Evolutionary conservation across 176 grass and related monocot species (phyloP), one percentile per base, ranked within the genome.

Genomic region (Canna indica): DNA sequence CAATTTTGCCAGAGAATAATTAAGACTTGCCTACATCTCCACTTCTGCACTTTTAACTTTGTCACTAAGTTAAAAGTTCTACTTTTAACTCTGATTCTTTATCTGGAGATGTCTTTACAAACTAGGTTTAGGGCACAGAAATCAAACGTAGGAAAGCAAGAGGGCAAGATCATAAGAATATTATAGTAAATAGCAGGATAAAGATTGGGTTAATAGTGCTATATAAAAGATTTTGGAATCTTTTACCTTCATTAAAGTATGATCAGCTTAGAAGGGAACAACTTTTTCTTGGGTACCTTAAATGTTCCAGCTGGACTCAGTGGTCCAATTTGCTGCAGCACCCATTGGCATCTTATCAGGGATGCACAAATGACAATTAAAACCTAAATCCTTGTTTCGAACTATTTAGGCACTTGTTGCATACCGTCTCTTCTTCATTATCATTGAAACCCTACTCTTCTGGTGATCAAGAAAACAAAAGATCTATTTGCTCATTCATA

Each of bases 241-340:
- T 29, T 63, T 25, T 33, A 33, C 13, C 33, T 33, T 9, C 59
- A 18, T 63, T 34, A 18, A 63, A 63, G 30, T 32, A 63, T 20
- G 59, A 62, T 62, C 59, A 62, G 30, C 28, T 32, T 62, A 34
- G 16, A 3, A 62, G 20, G 30, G 15, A 34, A 34, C 29, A 32
- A 62, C 29, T 31, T 32, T 62, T 62, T 26, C 2, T 1, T 31
- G 14, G 6, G 30, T 33, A 32, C 28, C 59, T 32, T 34, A 33
- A 34, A 34, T 32, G 28, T 13, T 31, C 11, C 59, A 12, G 33
- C 5, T 63, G 29, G 30, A 17, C 29, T 33, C 59, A 63, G 29
- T 63, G 59, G 30, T 63, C 59, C 59, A 63, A 63, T 63, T 63
- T 63, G 59, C 30, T 63, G 59, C 29, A 63, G 59, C 59, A 63